Evolutionary conservation across 441 rosid genomes (phyloP), one percentile per base, ranked within the genome.

Genomic region (Erodium chrysanthum): DNA sequence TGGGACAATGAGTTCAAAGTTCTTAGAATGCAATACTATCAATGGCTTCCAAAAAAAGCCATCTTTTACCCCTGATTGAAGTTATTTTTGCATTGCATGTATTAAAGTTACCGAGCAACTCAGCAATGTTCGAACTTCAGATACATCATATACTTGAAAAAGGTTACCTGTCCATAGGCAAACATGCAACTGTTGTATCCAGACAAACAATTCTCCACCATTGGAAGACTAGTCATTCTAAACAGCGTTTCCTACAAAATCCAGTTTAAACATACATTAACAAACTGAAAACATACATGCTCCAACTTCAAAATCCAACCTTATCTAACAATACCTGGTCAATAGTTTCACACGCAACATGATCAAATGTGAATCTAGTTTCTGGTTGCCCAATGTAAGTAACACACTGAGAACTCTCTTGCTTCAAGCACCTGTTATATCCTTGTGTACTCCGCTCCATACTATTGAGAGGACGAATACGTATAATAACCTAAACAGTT

Each of bases 151-250:
- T 0, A 6, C 40, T 31, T 48, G 1, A 52, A 44, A 0, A 25
- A 66, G 58, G 69, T 48, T 82, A 95, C 99, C 99, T 90, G 98
- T 35, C 99, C 96, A 75, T 92, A 95, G 7, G 98, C 98, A 82
- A 95, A 95, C 84, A 95, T 90, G 72, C 98, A 95, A 75, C 99
- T 90, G 64, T 95, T 92, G 78, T 95, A 95, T 61, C 98, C 99
- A 73, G 98, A 88, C 84, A 95, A 75, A 77, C 99, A 95, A 70
- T 92, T 95, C 82, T 95, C 99, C 59, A 90, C 96, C 97, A 92
- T 92, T 59, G 93, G 96, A 69, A 92, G 85, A 73, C 93, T 91
- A 15, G 91, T 89, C 89, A 87, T 88, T 76, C 95, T 82, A 62
- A 95, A 92, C 68, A 95, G 92, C 68, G 82, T 84, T 68, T 90